Base-by-base conservation (phyloP, 352 stramenopile species). In the Globisporangium cystogenes region DNA sequence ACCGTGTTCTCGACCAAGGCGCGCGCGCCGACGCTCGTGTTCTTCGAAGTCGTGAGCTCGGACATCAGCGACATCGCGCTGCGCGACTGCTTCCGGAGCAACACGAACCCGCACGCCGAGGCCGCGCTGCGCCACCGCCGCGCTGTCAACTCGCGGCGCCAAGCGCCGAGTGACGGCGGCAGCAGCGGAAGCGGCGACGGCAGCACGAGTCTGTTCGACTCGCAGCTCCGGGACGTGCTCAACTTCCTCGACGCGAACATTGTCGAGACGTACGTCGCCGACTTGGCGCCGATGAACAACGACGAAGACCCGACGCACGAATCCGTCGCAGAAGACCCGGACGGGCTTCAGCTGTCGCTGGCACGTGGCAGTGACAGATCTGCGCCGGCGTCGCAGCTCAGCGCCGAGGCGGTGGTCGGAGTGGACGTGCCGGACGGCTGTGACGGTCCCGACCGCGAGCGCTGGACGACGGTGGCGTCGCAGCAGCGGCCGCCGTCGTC, bases 1-100 rank as follows among this genome's bases (percentile, higher is more conserved):
- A 85, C 76, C 6, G 78, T 89, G 16, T 89, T 89, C 44, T 86
- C 74, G 7, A 89, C 78, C 4, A 87, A 87, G 43, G 76, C 61
- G 26, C 74, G 78, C 24, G 76, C 78, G 0, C 78, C 78, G 11
- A 88, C 71, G 15, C 47, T 88, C n/a, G 64, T 89, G 40, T 78
- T 76, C 47, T 87, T 85, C 60, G 78, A 89, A 50, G 59, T 84
- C 20, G 67, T 80, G 23, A 24, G 51, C 20, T 78, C 69, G 10
- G 52, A 71, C 33, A 55, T 65, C 8, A 51, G 59, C 11, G 55
- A 71, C n/a, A 60, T 44, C 3, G 59, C 63, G 1, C 31, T 71
- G 21, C 47, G 31, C 18, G 59, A 58, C 8, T 60, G 55, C 27
- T 65, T 68, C 36, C 63, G 63, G 5, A 23, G 40, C 26, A 57